Base-by-base conservation (phyloP, 2,329 filamentous ascomycete genomes). In the Phialocephala subalpina region DNA sequence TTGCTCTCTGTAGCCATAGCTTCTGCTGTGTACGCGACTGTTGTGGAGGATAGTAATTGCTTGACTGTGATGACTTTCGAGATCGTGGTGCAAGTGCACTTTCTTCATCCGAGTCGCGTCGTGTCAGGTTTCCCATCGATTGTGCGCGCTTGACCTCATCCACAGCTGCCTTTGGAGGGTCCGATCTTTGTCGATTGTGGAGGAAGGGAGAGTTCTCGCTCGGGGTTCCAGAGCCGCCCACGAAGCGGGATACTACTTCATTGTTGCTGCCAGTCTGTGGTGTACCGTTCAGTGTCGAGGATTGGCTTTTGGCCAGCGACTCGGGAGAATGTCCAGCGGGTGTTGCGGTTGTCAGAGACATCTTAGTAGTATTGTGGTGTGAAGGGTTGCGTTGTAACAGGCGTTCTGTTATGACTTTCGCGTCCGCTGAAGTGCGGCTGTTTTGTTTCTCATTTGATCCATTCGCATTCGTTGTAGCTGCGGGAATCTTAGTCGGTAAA, bases 1-100 rank as follows among this genome's bases (percentile, higher is more conserved):
- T 91, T 35, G 90, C 90, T 42, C 91, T 86, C 74, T 93, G 90
- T 1, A 93, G 83, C 78, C 92, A 90, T 16, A 93, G 81, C 73
- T 93, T 93, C 76, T 93, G 90, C 77, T 93, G 90, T 0, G 90
- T 92, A 16, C 91, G 84, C 62, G 89, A 92, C 70, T 86, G 83
- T 66, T 87, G 75, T 1, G 72, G 70, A 3, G 72, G 72, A 29
- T 72, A 67, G 55, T 76, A 75, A 20, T 67, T 67, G 14, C 67
- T 60, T 7, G 59, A 65, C 6, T 69, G 73, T 18, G 71, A 70
- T 22, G 69, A 66, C 60, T 77, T 75, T 14, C 75, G 62, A 5
- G 73, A 72, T 22, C 80, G 81, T 29, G 82, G 84, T 3, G 82
- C 80, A 16, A 87, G 75, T 40, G 81, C 83, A 64, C 83, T 72